Evolutionary conservation across 495 filamentous ascomycete species (phyloP), one percentile per base, ranked within the genome.

Genomic region (Lasiosphaeris hirsuta): DNA sequence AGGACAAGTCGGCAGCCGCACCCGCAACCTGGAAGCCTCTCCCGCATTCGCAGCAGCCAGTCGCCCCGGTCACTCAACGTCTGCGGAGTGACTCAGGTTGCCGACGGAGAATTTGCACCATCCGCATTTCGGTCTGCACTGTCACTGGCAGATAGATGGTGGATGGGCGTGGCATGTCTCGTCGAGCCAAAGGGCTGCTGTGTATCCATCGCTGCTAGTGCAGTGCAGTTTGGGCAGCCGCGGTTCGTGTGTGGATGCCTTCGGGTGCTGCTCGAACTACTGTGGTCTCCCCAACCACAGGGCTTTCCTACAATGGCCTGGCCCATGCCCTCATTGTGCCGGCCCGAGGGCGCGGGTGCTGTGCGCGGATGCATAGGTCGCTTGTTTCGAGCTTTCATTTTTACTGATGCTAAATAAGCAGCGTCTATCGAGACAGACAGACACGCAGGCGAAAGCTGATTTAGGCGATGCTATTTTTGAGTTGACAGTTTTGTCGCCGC

Each of bases 401-500:
- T 30, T 30, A 30, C 23, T 30, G 23, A 30, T 30, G 23, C 23
- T 30, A 30, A 30, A 2, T 30, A 30, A 30, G 39, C 39, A 41
- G 39, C 39, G 39, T 41, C 39, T 41, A 41, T 41, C 14, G 3
- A 11, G 39, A 41, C 11, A 11, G 14, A 15, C 14, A 41, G 14
- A 15, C 10, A 41, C 14, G 11, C 39, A 30, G 23, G 23, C 23
- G 23, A 30, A 30, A 30, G 23, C 5, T 30, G 2, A 30, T 30
- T 30, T 30, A 30, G 13, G 36, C 34, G 33, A 34, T 52, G 56
- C 56, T 58, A 58, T 52, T 57, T 50, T 58, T 58, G 47, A 50
- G 11, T n/a, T 15, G 11, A 35, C 11, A 17, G 11, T 17, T 34
- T 23, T 35, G 11, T 41, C 40, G 42, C 9, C 44, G n/a, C 37